phyloP scores from a whole-genome alignment of 1,284 basidiomycete genomes.

The Cryptococcus depauperatus region DNA sequence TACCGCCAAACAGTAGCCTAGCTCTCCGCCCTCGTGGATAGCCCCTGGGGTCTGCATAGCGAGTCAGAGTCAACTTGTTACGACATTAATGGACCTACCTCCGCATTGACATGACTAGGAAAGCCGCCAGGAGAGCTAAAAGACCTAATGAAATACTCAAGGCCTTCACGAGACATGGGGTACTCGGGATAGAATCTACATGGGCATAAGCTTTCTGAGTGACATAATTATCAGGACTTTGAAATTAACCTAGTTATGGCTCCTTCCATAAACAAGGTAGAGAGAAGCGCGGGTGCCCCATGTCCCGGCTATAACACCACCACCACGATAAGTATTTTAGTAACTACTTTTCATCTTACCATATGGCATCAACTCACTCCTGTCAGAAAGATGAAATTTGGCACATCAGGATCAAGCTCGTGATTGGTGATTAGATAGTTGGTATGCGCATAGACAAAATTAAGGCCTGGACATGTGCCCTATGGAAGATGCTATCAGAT shows the following conservation, averaged over 20 bases:
- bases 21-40: slow-evolving; percentile 82
- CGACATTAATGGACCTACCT: slow-evolving; percentile 1
- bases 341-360: background rate
- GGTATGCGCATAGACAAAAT: slow-evolving; percentile 69
- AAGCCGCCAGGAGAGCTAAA: slow-evolving; percentile 50
- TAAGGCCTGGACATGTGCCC: slow-evolving; percentile 55
- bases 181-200: slow-evolving; percentile 60
- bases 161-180: slow-evolving; percentile 55
- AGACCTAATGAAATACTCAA: slow-evolving; percentile 49
- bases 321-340: background rate
- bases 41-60: slow-evolving; percentile 60
- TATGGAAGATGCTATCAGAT: background rate
- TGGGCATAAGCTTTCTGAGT: background rate
- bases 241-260: slow-evolving; percentile 50
- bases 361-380: slow-evolving; percentile 30
- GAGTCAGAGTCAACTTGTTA: background rate
- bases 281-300: slow-evolving; percentile 70
- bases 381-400: slow-evolving; percentile 55
- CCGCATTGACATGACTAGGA: slow-evolving; percentile 47
- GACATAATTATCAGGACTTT: background rate
- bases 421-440: slow-evolving; percentile 56
- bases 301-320: slow-evolving; percentile 55
- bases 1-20: slow-evolving; percentile 78
- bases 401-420: slow-evolving; percentile 49
- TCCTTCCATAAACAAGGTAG: slow-evolving; percentile 74